Conservation (phyloP, 2,329 filamentous ascomycete species). For the Diplodia intermedia region DNA sequence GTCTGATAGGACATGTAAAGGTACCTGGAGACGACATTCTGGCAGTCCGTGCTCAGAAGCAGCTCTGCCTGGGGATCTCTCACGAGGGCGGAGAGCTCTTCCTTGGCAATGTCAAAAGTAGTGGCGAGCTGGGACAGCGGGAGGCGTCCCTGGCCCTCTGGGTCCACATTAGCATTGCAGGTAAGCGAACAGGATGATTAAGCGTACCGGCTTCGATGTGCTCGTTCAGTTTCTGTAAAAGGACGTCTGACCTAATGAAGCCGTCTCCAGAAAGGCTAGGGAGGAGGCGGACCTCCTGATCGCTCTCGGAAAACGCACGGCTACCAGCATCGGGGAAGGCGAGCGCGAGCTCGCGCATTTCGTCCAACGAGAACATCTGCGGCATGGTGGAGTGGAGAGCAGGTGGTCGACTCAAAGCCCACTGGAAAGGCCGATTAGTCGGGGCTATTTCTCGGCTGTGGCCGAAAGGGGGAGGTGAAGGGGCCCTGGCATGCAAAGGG, state of each 20-base stretch:
- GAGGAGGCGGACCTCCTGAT: slow-evolving; percentile 36
- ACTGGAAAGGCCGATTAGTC: not conserved
- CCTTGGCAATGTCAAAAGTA: slow-evolving; percentile 11
- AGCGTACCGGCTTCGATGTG: slow-evolving; percentile 32
- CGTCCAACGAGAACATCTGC: slow-evolving; percentile 46
- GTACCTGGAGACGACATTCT: slow-evolving; percentile 40
- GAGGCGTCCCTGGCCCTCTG: slow-evolving; percentile 8
- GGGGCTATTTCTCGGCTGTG: slow-evolving; percentile 13
- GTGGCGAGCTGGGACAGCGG: slow-evolving; percentile 5
- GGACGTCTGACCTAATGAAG: slow-evolving; percentile 40
- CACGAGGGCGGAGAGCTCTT: slow-evolving; percentile 11
- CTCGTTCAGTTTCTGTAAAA: slow-evolving; percentile 38
- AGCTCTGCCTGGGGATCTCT: slow-evolving; percentile 18
- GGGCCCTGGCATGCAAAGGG: not conserved
- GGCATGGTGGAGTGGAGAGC: slow-evolving; percentile 9
- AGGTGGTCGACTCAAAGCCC: not conserved
- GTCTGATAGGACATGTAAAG: not conserved
- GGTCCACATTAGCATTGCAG: not conserved
- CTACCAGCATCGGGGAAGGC: slow-evolving; percentile 37
- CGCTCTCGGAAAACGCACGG: slow-evolving; percentile 21
- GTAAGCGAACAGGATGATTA: not conserved
- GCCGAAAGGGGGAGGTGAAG: slow-evolving; percentile 20
- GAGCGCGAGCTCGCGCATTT: slow-evolving; percentile 41
- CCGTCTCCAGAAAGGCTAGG: slow-evolving; percentile 39
- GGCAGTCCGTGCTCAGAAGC: slow-evolving; percentile 39